These are phyloP conservation scores for Neurospora intermedia DNA, from an alignment of 495 filamentous ascomycete genomes.

Conservation along the genomic window DNA sequence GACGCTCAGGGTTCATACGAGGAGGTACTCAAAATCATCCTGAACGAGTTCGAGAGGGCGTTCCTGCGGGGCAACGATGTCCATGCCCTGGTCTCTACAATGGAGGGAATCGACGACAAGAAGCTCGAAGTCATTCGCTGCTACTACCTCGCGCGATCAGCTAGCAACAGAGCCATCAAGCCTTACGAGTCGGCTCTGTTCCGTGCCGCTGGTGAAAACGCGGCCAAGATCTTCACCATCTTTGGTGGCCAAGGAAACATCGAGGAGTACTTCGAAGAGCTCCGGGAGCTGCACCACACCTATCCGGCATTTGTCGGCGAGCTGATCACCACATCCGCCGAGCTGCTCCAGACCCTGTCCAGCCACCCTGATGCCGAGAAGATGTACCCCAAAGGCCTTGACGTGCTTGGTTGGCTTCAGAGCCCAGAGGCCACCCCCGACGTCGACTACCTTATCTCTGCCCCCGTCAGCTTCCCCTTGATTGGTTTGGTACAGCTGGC, in stretches of 20 bases:
- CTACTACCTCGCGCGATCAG: conserved; percentile 84
- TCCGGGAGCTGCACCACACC: conserved; percentile 78
- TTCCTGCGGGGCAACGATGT: conserved; percentile 95
- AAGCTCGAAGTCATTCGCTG: conserved; percentile 75
- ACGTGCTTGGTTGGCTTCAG: conserved; percentile 87
- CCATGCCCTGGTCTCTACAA: conserved; percentile 71
- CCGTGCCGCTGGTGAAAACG: conserved; percentile 69
- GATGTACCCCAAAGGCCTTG: conserved; percentile 89
- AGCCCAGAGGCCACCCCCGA: conserved; percentile 82
- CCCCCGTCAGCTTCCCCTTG: conserved; percentile 91
- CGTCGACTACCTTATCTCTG: conserved; percentile 89
- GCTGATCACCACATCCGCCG: conserved; percentile 64
- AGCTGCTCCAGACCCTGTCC: conserved; percentile 73
- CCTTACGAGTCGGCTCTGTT: conserved; percentile 88
- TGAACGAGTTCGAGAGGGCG: conserved; percentile 91
- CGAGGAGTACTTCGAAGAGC: conserved; percentile 97
- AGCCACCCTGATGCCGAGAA: conserved; percentile 81
- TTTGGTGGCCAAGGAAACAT: conserved; percentile 99
- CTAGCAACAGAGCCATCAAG: conserved; percentile 70
- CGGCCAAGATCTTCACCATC: conserved; percentile 75
- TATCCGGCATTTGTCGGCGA: conserved; percentile 87
- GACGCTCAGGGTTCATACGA: conserved; percentile 72
- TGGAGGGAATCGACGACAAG: conserved; percentile 82
- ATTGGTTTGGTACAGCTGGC: conserved; percentile 92
- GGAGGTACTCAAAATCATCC: conserved; percentile 75